Evolutionary conservation across 2,329 filamentous ascomycete genomes (phyloP).

Genomic region (Diaporthe ilicicola): DNA sequence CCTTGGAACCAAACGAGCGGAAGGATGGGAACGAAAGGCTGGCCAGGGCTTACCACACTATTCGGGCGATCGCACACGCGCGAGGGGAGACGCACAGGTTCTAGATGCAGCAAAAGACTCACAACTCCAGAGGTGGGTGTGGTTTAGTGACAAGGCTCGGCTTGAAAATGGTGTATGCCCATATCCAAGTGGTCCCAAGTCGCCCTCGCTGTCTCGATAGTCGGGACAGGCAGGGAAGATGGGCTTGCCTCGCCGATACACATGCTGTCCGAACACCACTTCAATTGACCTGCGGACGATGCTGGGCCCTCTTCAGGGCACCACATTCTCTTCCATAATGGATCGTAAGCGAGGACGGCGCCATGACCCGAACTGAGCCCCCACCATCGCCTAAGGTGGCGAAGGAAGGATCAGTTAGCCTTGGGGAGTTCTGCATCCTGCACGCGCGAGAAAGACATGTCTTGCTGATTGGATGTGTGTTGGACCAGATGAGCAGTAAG

Average conservation of each 20-base stretch:
- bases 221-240: not conserved
- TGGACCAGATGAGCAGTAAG: constrained; percentile 17
- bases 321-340: not conserved
- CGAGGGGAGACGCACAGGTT: not conserved
- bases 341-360: constrained; percentile 13
- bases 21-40: constrained; percentile 13
- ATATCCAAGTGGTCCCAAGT: not conserved
- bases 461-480: constrained; percentile 21
- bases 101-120: not conserved
- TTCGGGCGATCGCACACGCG: not conserved
- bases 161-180: not conserved
- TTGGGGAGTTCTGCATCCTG: constrained; percentile 11
- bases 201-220: not conserved
- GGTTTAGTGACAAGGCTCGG: not conserved
- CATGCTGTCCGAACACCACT: not conserved
- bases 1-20: constrained; percentile 16
- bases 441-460: constrained; percentile 20
- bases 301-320: not conserved
- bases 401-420: constrained; percentile 22
- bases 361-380: constrained; percentile 3
- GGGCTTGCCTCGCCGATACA: not conserved
- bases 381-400: constrained; percentile 23
- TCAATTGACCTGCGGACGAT: not conserved
- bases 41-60: constrained; percentile 20
- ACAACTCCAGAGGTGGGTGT: not conserved